phyloP scores from a whole-genome alignment of 768 basidiomycete genomes.

The Podaxis mareebaensis region DNA sequence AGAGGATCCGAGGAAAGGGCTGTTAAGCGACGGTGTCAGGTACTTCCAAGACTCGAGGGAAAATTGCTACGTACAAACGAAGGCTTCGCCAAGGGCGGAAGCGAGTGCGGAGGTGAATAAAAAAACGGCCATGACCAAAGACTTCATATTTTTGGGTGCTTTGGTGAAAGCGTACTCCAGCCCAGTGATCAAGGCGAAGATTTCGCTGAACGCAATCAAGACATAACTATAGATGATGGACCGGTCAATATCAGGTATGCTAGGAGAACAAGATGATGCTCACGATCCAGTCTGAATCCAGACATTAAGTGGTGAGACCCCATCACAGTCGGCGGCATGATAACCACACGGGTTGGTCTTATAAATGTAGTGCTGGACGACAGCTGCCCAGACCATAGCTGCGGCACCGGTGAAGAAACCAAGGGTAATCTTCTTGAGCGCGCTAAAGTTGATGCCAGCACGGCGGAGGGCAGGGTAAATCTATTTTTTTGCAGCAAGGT shows the following conservation, averaged over 20 bases:
- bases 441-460: slow-evolving; percentile 52
- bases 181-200: slow-evolving; percentile 79
- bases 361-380: slow-evolving; percentile 75
- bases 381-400: slow-evolving; percentile 75
- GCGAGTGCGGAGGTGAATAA: slow-evolving; percentile 61
- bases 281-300: slow-evolving; percentile 76
- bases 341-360: slow-evolving; percentile 61
- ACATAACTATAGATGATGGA: slow-evolving; percentile 45
- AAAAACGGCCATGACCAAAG: slow-evolving; percentile 76
- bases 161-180: slow-evolving; percentile 88
- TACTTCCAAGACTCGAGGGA: neutral
- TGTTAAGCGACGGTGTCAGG: slow-evolving; percentile 18
- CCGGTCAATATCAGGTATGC: neutral
- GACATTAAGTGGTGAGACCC: slow-evolving; percentile 64
- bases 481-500: slow-evolving; percentile 29
- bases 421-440: slow-evolving; percentile 57
- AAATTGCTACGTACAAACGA: slow-evolving; percentile 52
- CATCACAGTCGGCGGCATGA: slow-evolving; percentile 50
- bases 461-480: slow-evolving; percentile 59
- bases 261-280: slow-evolving; percentile 24
- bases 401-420: slow-evolving; percentile 57
- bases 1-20: slow-evolving; percentile 70
- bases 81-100: slow-evolving; percentile 67
- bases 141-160: slow-evolving; percentile 88
- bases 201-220: slow-evolving; percentile 71